These are phyloP conservation scores for Lentithecium fluviatile DNA, from an alignment of 495 filamentous ascomycete species.

Conservation along the genomic window DNA sequence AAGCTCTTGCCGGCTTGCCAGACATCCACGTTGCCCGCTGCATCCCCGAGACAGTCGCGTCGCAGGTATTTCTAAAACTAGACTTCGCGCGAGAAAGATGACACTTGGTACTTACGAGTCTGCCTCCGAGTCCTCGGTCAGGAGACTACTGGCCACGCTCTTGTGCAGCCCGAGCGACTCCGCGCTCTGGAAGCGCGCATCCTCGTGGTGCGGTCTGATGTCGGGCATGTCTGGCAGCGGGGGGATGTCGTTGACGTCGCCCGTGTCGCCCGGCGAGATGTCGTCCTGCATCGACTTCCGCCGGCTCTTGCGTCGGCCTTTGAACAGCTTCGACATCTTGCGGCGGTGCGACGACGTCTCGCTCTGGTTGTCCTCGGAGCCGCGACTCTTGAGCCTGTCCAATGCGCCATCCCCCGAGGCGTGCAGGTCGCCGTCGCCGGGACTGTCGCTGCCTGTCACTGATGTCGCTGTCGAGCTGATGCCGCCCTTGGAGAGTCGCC, in stretches of 20 bases:
- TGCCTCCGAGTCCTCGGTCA: constrained; percentile 69
- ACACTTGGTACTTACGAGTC: constrained; percentile 67
- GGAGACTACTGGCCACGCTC: constrained; percentile 55
- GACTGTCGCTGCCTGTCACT: constrained; percentile 32
- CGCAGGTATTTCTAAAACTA: background rate
- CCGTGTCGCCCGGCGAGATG: constrained; percentile 9
- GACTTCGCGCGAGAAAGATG: constrained; percentile 14
- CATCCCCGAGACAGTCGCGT: background rate
- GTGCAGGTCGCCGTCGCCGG: constrained; percentile 30
- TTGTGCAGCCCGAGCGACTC: constrained; percentile 41
- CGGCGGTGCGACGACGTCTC: constrained; percentile 44
- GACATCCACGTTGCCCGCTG: background rate
- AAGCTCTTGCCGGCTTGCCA: background rate
- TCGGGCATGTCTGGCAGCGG: constrained; percentile 25
- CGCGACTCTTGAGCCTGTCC: constrained; percentile 35
- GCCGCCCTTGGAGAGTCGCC: constrained; percentile 15
- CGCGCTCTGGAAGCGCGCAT: constrained; percentile 28
- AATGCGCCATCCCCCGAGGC: constrained; percentile 40
- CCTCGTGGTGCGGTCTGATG: background rate
- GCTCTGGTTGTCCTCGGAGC: constrained; percentile 33
- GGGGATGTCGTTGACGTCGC: constrained; percentile 15
- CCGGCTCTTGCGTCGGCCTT: constrained; percentile 47
- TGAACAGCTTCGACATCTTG: constrained; percentile 55
- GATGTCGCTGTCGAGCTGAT: constrained; percentile 37
- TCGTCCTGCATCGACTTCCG: constrained; percentile 36